A percentile compares a stretch with the other conserved stretches of the same genome.
phyloP scores from a whole-genome alignment of 164 flowering plant species.

The Houttuynia cordata region DNA sequence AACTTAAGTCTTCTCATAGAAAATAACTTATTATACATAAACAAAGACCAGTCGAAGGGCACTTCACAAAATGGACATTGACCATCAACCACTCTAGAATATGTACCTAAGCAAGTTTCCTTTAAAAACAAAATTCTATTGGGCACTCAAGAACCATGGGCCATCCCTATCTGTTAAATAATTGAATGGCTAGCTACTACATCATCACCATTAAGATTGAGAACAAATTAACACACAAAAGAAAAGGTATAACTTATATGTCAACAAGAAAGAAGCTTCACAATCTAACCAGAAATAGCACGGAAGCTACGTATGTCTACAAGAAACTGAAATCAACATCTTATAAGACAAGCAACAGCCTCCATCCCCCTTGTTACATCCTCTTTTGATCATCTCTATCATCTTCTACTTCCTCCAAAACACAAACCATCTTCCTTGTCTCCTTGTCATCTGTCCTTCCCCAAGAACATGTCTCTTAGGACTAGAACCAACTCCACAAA shows the following conservation, averaged over 20 bases:
- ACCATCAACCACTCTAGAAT: too few relatives aligned
- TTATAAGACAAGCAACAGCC: constrained; percentile 1
- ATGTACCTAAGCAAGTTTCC: too few relatives aligned
- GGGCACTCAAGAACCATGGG: too few relatives aligned
- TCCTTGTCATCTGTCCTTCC: not conserved
- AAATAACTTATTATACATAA: too few relatives aligned
- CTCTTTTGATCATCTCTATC: not conserved
- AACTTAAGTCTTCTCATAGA: too few relatives aligned
- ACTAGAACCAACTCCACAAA: constrained; percentile 8
- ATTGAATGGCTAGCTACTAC: not conserved
- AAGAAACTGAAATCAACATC: not conserved
- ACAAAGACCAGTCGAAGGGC: too few relatives aligned
- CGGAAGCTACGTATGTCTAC: not conserved
- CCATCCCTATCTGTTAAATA: too few relatives aligned
- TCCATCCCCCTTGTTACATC: not conserved
- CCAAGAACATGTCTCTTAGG: constrained; percentile 16
- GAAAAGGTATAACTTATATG: too few relatives aligned
- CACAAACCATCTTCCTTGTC: not conserved
- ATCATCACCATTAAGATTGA: too few relatives aligned
- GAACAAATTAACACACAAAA: too few relatives aligned
- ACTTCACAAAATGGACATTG: too few relatives aligned
- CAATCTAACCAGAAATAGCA: not conserved
- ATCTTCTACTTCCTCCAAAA: not conserved
- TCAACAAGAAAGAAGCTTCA: not conserved
- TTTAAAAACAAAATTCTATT: too few relatives aligned